Percentiles rank a stretch among this genome's conserved stretches.
Conservation (phyloP, 1,284 basidiomycete species). For the Ustilago vetiveriae region DNA sequence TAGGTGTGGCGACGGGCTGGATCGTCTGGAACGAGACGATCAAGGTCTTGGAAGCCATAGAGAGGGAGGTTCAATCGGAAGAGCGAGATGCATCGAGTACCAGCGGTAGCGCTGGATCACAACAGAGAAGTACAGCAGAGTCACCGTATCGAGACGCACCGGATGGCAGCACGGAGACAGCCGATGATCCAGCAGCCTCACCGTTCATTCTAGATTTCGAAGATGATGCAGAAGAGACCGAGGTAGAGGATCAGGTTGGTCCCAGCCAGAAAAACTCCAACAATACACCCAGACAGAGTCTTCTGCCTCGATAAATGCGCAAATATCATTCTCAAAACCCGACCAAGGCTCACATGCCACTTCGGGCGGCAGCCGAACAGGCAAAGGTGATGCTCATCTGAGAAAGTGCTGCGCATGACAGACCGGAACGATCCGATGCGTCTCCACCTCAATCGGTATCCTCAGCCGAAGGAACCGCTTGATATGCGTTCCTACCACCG, state of each 20-base stretch:
- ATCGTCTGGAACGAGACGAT: slow-evolving; percentile 40
- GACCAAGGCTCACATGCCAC: no score
- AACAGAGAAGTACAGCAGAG: neutral
- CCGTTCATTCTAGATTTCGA: slow-evolving; percentile 34
- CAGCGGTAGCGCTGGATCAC: neutral
- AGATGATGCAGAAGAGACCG: slow-evolving; percentile 5
- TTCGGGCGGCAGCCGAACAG: no score
- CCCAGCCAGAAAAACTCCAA: neutral
- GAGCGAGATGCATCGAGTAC: neutral
- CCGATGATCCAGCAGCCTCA: neutral
- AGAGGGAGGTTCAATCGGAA: slow-evolving; percentile 11
- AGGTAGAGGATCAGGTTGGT: slow-evolving; percentile 1
- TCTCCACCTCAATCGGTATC: slow-evolving; percentile 6
- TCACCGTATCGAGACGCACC: slow-evolving; percentile 10
- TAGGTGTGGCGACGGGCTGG: slow-evolving; percentile 39
- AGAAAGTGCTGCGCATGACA: neutral
- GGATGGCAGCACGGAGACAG: neutral
- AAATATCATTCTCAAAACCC: no score
- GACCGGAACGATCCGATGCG: neutral
- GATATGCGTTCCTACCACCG: slow-evolving; percentile 12
- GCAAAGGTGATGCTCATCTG: no score
- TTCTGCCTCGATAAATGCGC: slow-evolving; percentile 23
- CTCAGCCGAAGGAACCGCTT: slow-evolving; percentile 19
- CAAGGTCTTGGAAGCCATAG: slow-evolving; percentile 26
- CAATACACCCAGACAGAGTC: neutral